Evolutionary conservation across 176 grass and related monocot species (phyloP), one percentile per base, ranked within the genome.

Genomic region (Carex pumila): DNA sequence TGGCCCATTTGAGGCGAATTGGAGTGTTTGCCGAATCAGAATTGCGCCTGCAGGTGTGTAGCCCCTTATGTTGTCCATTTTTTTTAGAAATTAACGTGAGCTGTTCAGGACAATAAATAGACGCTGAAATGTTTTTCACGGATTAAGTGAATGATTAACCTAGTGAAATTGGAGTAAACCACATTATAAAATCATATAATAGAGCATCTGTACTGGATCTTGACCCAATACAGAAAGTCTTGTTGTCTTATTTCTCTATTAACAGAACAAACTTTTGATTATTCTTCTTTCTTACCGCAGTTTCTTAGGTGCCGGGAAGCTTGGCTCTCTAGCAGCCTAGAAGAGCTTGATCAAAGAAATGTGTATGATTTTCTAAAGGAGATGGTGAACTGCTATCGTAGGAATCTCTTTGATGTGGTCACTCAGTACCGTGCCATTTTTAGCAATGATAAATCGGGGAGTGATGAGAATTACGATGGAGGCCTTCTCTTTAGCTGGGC

Each of bases 221-320:
- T 25, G 0, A 81, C 58, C 47, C 52, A 56, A 57, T 57, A 55
- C 49, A 56, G 12, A 32, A 57, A 55, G 25, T 34, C 6, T 36
- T 78, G 25, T 30, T 18, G 10, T 57, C 73, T 57, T 78, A 56
- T 78, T 78, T 78, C 13, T 78, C 52, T 57, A 78, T 57, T 34
- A 78, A 34, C 52, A 17, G 29, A 78, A 8, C 47, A 2, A 77
- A 17, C 29, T 34, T 57, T 36, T 78, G 52, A 56, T 31, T 57
- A 56, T 78, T 56, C 25, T 34, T 77, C 7, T 75, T 73, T 84
- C 83, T 43, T 77, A 80, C 60, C 87, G 12, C 86, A 99, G 97
- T 99, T 99, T 86, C 86, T 99, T 88, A 99, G 97, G 87, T 99
- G 97, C 66, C 91, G 93, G 86, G 97, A 96, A 87, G 91, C 97